A percentile compares a stretch with the other conserved stretches of the same genome.
Evolutionary conservation across 2,329 filamentous ascomycete species (phyloP).

Genomic region (Fusarium poae): DNA sequence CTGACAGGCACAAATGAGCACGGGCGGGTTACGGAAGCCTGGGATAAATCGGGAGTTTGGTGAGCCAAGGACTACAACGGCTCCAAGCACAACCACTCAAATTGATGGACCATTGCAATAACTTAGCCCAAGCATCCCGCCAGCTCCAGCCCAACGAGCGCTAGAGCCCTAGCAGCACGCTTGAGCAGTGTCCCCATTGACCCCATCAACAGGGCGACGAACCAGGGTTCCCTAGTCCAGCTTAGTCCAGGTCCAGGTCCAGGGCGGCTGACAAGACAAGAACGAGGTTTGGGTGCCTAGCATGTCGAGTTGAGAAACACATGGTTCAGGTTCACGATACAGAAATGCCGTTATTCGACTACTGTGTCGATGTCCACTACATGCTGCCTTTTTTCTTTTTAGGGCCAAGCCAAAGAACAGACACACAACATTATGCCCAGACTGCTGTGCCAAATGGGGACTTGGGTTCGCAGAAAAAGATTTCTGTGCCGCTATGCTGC

Average conservation of each 20-base stretch:
- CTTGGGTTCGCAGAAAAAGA: constrained; percentile 26
- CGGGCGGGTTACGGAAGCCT: constrained; percentile 16
- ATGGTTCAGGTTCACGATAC: constrained; percentile 19
- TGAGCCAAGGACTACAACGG: constrained; percentile 29
- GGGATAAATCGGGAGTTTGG: constrained; percentile 39
- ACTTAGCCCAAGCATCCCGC: constrained; percentile 36
- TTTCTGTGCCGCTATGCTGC: constrained; percentile 30
- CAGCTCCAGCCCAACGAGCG: constrained; percentile 44
- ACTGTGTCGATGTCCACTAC: constrained; percentile 5
- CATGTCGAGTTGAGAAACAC: constrained; percentile 23
- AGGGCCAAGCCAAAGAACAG: neutral
- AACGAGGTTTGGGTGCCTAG: constrained; percentile 40
- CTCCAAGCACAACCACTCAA: constrained; percentile 27
- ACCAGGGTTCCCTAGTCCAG: constrained; percentile 41
- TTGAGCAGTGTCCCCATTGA: constrained; percentile 33
- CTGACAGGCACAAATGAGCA: constrained; percentile 34
- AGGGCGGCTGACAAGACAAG: constrained; percentile 43
- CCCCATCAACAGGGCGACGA: constrained; percentile 43
- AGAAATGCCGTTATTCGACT: constrained; percentile 8
- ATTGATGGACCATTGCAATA: constrained; percentile 33
- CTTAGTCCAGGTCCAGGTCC: constrained; percentile 3
- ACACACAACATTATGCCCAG: constrained; percentile 4
- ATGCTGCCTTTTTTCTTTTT: constrained; percentile 9
- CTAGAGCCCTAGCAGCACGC: constrained; percentile 34
- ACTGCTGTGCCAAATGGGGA: constrained; percentile 10